A percentile compares a stretch with the other conserved stretches of the same genome.
Conservation (phyloP, 345 rosid species). For the Citrus hindsii region DNA sequence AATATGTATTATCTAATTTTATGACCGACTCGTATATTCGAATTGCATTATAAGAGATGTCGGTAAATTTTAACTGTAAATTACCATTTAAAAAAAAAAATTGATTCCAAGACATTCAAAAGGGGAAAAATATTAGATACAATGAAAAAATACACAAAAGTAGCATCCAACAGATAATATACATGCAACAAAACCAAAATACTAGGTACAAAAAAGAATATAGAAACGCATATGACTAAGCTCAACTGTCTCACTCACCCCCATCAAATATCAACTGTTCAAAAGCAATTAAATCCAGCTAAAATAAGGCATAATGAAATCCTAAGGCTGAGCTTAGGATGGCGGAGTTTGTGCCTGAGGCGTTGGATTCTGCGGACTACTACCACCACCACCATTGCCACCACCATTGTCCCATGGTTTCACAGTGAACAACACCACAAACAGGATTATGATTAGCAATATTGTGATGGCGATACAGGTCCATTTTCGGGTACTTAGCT, state of each 20-base stretch:
- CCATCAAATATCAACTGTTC: not conserved
- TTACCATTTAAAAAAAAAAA: too few species aligned
- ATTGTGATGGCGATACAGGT: constrained; percentile 59
- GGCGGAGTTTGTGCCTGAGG: not conserved
- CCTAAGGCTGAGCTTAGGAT: not conserved
- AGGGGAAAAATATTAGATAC: too few species aligned
- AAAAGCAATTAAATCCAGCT: not conserved
- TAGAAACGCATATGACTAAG: not conserved
- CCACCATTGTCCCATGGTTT: constrained; percentile 57
- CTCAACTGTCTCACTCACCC: not conserved
- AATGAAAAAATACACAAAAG: not conserved
- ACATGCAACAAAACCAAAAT: not conserved
- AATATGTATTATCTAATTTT: too few species aligned
- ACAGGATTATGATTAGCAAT: constrained; percentile 54
- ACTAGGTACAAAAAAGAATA: constrained; percentile 7
- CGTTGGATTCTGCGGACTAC: not conserved
- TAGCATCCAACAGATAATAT: not conserved
- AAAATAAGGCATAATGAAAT: not conserved
- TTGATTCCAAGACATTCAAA: too few species aligned
- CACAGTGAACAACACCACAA: constrained; percentile 53
- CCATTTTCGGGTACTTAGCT: constrained; percentile 84
- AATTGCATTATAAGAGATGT: too few species aligned
- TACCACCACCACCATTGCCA: not conserved
- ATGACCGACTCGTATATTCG: too few species aligned
- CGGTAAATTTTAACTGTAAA: too few species aligned